Evolutionary conservation across 139 green algal genomes (phyloP), one percentile per base, ranked within the genome.

Genomic region (Closterium sp.): DNA sequence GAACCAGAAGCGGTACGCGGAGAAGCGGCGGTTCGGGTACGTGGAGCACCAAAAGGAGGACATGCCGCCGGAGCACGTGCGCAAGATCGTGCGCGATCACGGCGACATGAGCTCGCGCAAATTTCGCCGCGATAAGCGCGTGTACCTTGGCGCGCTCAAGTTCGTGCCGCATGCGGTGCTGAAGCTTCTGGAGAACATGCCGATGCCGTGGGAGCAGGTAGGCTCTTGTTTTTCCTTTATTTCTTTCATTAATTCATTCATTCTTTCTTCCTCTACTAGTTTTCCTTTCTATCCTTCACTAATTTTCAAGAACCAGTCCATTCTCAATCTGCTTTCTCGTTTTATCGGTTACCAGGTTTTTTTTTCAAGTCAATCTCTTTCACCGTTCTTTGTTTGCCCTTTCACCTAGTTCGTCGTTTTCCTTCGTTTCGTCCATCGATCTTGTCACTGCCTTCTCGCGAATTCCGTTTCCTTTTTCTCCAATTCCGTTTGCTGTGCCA

Each of bases 101-200:
- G 98, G 98, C 9, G 98, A 99, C 95, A 99, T 99, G 98, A 97
- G 96, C 4, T 98, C 96, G 28, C 94, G 96, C 50, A 99, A 99
- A 96, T 99, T 98, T 94, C 93, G 98, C 7, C 97, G 98, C 87
- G 98, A 99, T 96, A 99, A 99, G 96, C 97, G 98, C 29, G 98
- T 99, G 29, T 99, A 99, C 94, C 95, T 99, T 42, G 98, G 98
- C 27, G 98, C 98, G 13, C 96, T 99, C 29, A 99, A 99, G 96
- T 99, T 99, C 95, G 97, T 99, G 88, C 98, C 98, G 6, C 98
- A 99, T 93, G 98, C 98, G 5, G 98, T 99, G 34, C 98, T 98
- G 96, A 99, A 99, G 97, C 97, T 99, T 89, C 96, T 99, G 95
- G 98, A 99, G 95, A 99, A 99, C 97, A 99, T 99, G 98, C 98